Evolutionary conservation across 2,329 filamentous ascomycete genomes (phyloP), one percentile per base, ranked within the genome.

Genomic region (Zalaria sp.): DNA sequence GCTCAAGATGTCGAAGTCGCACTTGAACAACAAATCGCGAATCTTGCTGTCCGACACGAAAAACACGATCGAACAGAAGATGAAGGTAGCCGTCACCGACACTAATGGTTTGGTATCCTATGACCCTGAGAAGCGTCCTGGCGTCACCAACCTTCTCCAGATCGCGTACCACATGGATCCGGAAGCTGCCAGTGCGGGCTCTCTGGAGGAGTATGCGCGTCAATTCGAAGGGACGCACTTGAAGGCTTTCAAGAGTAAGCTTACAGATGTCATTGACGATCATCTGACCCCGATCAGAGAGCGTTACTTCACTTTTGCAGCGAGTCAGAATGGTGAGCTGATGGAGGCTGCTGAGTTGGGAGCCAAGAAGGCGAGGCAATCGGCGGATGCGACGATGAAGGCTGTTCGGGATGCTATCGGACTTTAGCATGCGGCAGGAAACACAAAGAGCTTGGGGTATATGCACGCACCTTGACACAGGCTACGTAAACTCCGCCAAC

Each of bases 1-100:
- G 0, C 69, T 75, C 40, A 98, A 98, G 59, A 98, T 98, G 91
- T 94, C 87, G 43, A 98, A 98, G 62, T 94, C 87, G 1, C 73
- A 86, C 52, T 56, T 70, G 0, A 75, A 83, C 50, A 69, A 73
- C 3, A 74, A 73, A 39, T 93, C 86, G 5, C 75, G 86, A 11
- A 93, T 98, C 51, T 65, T 91, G 8, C 76, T 98, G 46, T 93
- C 81, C 2, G 84, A 95, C 52, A 61, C 68, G 0, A 64, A 73
- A 1, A 63, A 72, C 0, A 65, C 70, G 3, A 88, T 96, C 46
- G 61, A 64, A 18, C 61, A 62, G 37, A 94, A 93, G 57, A 66
- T 96, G 48, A 76, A 69, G 49, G 62, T 66, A 5, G 85, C 91
- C 5, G 58, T 86, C 28, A 96, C 91, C 1, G 91, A 98, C 60